Evolutionary conservation across 805 yeast genomes (phyloP).

Genomic region (Monosporozyma unispora): DNA sequence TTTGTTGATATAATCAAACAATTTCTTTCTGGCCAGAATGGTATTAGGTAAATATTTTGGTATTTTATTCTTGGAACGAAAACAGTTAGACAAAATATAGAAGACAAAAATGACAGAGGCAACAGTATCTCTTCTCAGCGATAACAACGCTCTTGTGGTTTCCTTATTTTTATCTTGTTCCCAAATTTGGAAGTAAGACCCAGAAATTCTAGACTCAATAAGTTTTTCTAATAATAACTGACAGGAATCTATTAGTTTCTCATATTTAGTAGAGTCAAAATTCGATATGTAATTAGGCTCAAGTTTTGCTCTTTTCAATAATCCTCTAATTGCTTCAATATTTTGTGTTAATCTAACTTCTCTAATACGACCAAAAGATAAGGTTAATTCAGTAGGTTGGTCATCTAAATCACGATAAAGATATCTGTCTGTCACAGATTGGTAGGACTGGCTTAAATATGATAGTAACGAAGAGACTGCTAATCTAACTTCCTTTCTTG

Average conservation of each 20-base stretch:
- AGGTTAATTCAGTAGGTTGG: conserved; percentile 37
- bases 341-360: conserved; percentile 42
- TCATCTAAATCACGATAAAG: conserved; percentile 40
- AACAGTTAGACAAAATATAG: conserved; percentile 37
- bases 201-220: conserved; percentile 43
- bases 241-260: conserved; percentile 31
- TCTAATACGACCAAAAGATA: conserved; percentile 37
- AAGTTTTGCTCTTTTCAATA: conserved; percentile 30
- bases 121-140: conserved; percentile 40
- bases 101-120: conserved; percentile 38
- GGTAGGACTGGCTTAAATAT: conserved; percentile 40
- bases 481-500: conserved; percentile 34
- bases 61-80: conserved; percentile 29
- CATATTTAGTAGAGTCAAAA: conserved; percentile 31
- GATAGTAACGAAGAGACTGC: conserved; percentile 34
- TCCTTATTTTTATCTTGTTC: conserved; percentile 34
- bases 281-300: conserved; percentile 32
- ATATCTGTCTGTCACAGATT: conserved; percentile 39
- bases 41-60: conserved; percentile 41
- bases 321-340: conserved; percentile 32
- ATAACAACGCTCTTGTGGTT: conserved; percentile 32
- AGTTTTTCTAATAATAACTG: conserved; percentile 34
- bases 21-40: conserved; percentile 34
- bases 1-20: conserved; percentile 34
- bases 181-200: conserved; percentile 39